Conservation (phyloP, 768 basidiomycete genomes). For the Clavaria fumosa region DNA sequence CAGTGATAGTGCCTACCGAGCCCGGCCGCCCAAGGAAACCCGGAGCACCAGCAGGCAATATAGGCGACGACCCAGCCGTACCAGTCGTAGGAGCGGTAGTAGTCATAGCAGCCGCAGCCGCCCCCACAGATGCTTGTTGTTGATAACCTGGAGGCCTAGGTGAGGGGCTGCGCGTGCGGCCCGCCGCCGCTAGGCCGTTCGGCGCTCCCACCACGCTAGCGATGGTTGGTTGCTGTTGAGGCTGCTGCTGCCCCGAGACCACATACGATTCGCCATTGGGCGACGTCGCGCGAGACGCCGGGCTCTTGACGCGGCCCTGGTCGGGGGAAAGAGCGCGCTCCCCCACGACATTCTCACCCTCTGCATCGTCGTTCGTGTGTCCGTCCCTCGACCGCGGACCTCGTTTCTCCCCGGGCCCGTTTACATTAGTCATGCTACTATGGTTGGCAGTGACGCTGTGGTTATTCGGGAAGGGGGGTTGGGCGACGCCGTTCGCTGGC, state of each 20-base stretch:
- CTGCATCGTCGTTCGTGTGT: conserved; percentile 35
- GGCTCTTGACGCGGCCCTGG: conserved; percentile 42
- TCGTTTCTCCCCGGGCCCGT: conserved; percentile 39
- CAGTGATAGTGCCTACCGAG: conserved; percentile 54
- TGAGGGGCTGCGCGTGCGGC: conserved; percentile 20
- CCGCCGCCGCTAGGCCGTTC: conserved; percentile 29
- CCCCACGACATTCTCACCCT: conserved; percentile 37
- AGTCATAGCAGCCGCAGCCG: too few relatives aligned
- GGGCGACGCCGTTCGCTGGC: conserved; percentile 28
- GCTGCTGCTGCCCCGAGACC: too few relatives aligned
- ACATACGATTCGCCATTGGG: conserved; percentile 26
- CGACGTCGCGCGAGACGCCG: conserved; percentile 45
- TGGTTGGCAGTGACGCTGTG: too few relatives aligned
- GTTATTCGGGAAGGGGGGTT: conserved; percentile 22
- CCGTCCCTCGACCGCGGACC: conserved; percentile 33
- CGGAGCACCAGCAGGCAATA: too few relatives aligned
- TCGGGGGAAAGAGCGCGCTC: conserved; percentile 46
- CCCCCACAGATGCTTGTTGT: too few relatives aligned
- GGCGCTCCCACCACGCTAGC: conserved; percentile 35
- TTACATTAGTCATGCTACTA: too few relatives aligned
- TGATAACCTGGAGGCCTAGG: too few relatives aligned
- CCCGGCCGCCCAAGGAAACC: too few relatives aligned
- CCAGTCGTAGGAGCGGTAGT: too few relatives aligned
- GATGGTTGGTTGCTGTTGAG: conserved; percentile 38
- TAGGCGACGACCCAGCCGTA: too few relatives aligned